Evolutionary conservation across 2,329 filamentous ascomycete genomes (phyloP).

Genomic region (Claviceps capensis): DNA sequence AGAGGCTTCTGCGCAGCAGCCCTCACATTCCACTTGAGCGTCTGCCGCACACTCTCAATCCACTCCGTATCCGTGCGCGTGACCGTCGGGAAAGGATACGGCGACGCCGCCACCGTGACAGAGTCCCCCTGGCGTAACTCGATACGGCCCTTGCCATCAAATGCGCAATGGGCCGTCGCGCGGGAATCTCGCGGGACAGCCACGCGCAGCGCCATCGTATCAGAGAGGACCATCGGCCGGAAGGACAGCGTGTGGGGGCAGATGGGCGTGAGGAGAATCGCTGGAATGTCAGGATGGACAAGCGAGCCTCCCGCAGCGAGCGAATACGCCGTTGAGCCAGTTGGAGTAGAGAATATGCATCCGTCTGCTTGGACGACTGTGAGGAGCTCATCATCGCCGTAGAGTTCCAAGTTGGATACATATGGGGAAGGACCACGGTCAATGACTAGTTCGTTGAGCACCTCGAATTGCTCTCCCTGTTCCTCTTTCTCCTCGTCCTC

Average conservation of each 20-base stretch:
- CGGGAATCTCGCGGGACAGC: conserved; percentile 73
- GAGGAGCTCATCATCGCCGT: conserved; percentile 86
- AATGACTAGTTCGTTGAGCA: conserved; percentile 96
- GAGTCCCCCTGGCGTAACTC: conserved; percentile 89
- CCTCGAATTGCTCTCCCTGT: conserved; percentile 92
- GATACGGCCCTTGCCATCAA: conserved; percentile 91
- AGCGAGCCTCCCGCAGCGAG: conserved; percentile 90
- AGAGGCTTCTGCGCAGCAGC: conserved; percentile 89
- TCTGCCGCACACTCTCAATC: conserved; percentile 91
- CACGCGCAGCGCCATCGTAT: conserved; percentile 84
- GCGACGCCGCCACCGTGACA: conserved; percentile 88
- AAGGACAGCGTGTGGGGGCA: conserved; percentile 96
- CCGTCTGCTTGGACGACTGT: conserved; percentile 95
- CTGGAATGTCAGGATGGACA: conserved; percentile 92
- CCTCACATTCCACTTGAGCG: conserved; percentile 87
- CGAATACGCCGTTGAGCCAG: conserved; percentile 88
- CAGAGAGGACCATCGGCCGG: conserved; percentile 92
- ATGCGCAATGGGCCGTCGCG: conserved; percentile 90
- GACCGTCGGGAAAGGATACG: conserved; percentile 95
- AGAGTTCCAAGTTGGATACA: conserved; percentile 91
- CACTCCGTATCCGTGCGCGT: conserved; percentile 82
- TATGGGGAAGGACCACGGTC: conserved; percentile 94
- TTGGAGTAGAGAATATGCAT: conserved; percentile 95
- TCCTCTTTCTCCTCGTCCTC: conserved; percentile 60
- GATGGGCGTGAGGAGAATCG: conserved; percentile 91